Conservation (phyloP, 1,284 basidiomycete genomes). For the Mycosarcoma mackinlayi region DNA sequence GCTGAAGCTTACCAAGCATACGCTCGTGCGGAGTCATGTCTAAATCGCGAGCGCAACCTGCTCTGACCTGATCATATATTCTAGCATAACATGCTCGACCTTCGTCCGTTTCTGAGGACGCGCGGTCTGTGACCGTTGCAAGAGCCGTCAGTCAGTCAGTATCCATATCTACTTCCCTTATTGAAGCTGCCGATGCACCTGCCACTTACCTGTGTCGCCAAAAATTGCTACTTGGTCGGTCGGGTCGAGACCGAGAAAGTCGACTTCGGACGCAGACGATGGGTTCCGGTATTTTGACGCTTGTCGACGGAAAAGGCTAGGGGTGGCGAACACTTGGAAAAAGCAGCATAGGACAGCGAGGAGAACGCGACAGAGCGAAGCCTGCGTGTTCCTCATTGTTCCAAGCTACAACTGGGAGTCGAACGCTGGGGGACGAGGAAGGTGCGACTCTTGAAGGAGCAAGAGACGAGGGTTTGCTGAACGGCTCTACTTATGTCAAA, state of each 20-base stretch:
- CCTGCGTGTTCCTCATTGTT: background rate
- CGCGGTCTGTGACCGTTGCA: background rate
- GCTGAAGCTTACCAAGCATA: constrained; percentile 19
- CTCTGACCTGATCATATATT: constrained; percentile 31
- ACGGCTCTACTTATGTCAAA: too few species aligned
- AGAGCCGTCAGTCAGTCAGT: background rate
- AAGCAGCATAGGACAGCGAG: background rate
- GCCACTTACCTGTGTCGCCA: constrained; percentile 11
- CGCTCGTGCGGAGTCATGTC: constrained; percentile 22
- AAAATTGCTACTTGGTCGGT: constrained; percentile 12
- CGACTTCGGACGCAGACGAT: background rate
- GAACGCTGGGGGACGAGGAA: background rate
- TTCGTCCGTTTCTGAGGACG: background rate
- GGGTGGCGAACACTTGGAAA: background rate
- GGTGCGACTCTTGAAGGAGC: too few species aligned
- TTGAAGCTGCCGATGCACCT: background rate
- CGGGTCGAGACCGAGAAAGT: constrained; percentile 1
- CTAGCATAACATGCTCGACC: constrained; percentile 19
- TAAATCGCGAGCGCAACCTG: constrained; percentile 8
- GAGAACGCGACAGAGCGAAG: background rate
- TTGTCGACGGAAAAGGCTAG: constrained; percentile 6
- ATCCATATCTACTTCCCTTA: background rate
- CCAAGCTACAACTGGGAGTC: background rate
- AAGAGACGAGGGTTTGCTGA: too few species aligned
- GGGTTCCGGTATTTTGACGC: background rate